Conservation (phyloP, 2,329 filamentous ascomycete genomes). For the Fonsecaea erecta region DNA sequence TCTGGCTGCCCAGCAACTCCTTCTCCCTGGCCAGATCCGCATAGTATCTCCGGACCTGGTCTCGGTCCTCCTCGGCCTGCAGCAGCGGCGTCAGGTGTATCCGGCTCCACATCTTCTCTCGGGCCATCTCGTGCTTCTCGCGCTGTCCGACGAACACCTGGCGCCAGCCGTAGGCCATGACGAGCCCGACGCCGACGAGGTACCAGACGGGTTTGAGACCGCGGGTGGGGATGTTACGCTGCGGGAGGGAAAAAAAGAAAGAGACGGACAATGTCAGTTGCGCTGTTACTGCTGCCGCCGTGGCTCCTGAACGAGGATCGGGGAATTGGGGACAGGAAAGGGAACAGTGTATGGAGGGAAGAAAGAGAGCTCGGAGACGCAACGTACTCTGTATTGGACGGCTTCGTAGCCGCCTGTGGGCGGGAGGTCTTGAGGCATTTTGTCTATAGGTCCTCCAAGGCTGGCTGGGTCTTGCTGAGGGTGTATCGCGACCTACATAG, state of each 20-base stretch:
- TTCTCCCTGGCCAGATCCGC: slow-evolving; percentile 90
- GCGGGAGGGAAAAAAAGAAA: slow-evolving; percentile 22
- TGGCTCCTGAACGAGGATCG: neutral
- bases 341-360: slow-evolving; percentile 13
- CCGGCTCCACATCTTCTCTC: slow-evolving; percentile 98
- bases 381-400: slow-evolving; percentile 90
- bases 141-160: slow-evolving; percentile 79
- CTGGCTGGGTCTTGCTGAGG: neutral
- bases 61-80: slow-evolving; percentile 95
- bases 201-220: slow-evolving; percentile 85
- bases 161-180: slow-evolving; percentile 93
- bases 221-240: slow-evolving; percentile 90
- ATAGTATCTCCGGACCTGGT: slow-evolving; percentile 83
- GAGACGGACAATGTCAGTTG: slow-evolving; percentile 9
- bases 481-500: slow-evolving; percentile 19
- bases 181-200: slow-evolving; percentile 72
- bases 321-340: slow-evolving; percentile 31
- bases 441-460: slow-evolving; percentile 41
- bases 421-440: slow-evolving; percentile 97
- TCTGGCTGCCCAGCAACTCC: slow-evolving; percentile 82
- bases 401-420: slow-evolving; percentile 91
- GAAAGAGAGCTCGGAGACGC: slow-evolving; percentile 40
- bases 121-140: slow-evolving; percentile 89
- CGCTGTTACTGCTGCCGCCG: neutral
- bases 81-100: slow-evolving; percentile 93